Conservation (phyloP, 164 flowering plant species). For the Stephania japonica region DNA sequence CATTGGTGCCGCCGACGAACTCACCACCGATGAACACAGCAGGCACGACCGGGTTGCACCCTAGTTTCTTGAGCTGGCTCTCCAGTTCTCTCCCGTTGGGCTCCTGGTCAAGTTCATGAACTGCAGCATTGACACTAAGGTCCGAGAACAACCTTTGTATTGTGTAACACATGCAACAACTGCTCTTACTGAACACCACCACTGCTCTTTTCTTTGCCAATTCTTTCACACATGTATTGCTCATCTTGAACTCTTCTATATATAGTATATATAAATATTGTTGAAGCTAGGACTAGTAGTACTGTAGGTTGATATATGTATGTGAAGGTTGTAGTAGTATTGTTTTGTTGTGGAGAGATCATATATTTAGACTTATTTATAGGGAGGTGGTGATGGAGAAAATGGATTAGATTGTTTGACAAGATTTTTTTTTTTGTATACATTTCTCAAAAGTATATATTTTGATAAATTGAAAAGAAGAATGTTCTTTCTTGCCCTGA, state of each 20-base stretch:
- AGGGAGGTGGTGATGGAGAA: neutral
- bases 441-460: neutral
- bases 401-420: neutral
- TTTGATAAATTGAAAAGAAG: neutral
- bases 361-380: neutral
- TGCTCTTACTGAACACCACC: slow-evolving; percentile 10
- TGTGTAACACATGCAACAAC: slow-evolving; percentile 11
- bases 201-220: slow-evolving; percentile 6
- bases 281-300: too few relatives aligned
- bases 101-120: slow-evolving; percentile 11
- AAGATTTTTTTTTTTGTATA: neutral
- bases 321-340: too few relatives aligned
- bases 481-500: neutral
- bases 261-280: too few relatives aligned
- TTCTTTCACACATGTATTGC: neutral
- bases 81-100: slow-evolving; percentile 8
- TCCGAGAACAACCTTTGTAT: slow-evolving; percentile 4
- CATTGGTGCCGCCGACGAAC: slow-evolving; percentile 13
- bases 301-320: too few relatives aligned
- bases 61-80: slow-evolving; percentile 1
- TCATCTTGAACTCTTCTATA: neutral
- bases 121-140: slow-evolving; percentile 9
- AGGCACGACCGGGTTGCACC: slow-evolving; percentile 8
- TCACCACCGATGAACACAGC: slow-evolving; percentile 14
- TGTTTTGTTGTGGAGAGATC: neutral